These are phyloP conservation scores for Uromyces viciae-fabae DNA, from an alignment of 1,284 basidiomycete genomes.

Conservation along the genomic window DNA sequence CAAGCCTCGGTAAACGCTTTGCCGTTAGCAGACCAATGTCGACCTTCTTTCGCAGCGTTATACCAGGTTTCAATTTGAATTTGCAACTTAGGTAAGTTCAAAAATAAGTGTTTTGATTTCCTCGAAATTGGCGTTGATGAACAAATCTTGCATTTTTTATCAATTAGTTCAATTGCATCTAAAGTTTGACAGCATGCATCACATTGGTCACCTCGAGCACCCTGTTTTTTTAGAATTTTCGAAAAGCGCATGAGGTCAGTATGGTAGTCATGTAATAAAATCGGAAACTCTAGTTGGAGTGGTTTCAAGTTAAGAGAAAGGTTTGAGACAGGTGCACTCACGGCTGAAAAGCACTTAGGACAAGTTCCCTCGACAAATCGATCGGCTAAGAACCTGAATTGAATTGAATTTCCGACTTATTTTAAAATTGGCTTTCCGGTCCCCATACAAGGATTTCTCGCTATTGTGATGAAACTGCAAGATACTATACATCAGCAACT, in stretches of 20 bases:
- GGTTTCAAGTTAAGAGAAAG: not conserved
- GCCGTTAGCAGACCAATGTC: slow-evolving; percentile 87
- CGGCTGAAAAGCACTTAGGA: slow-evolving; percentile 80
- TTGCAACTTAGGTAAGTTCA: slow-evolving; percentile 80
- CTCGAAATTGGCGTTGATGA: slow-evolving; percentile 66
- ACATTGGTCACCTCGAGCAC: slow-evolving; percentile 97
- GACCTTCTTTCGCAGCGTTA: slow-evolving; percentile 69
- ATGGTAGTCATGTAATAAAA: too few species aligned
- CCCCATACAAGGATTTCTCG: not conserved
- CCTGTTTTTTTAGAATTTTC: slow-evolving; percentile 59
- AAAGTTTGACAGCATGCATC: slow-evolving; percentile 88
- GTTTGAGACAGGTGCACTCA: slow-evolving; percentile 52
- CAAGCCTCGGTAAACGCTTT: slow-evolving; percentile 87
- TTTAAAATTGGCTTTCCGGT: not conserved
- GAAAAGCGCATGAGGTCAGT: not conserved
- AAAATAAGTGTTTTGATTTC: slow-evolving; percentile 86
- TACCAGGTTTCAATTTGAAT: slow-evolving; percentile 84
- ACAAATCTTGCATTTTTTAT: slow-evolving; percentile 88
- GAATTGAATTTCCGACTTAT: not conserved
- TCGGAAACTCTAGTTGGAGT: too few species aligned
- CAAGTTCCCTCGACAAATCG: slow-evolving; percentile 92
- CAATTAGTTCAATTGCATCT: slow-evolving; percentile 80
- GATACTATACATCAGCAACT: too few species aligned
- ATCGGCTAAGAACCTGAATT: slow-evolving; percentile 80
- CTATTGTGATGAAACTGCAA: not conserved